Evolutionary conservation across 768 basidiomycete species (phyloP).

Genomic region (Mycena rebaudengoi): DNA sequence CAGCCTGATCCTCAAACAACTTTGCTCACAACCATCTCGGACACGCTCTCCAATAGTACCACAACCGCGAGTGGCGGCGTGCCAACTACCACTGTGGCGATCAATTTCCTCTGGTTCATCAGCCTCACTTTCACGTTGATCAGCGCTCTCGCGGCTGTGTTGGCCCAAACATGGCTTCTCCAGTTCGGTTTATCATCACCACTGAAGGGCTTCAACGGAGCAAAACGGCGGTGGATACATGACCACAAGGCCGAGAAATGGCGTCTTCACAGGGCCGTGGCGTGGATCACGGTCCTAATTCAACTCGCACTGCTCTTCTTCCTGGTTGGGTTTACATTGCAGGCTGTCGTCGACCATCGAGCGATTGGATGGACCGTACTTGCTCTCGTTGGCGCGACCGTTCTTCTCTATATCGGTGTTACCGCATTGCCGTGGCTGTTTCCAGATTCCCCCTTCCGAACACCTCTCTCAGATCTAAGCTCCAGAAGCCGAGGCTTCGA

Average conservation of each 20-base stretch:
- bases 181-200: slow-evolving; percentile 3
- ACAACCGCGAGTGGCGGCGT: neutral
- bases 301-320: slow-evolving; percentile 2
- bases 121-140: slow-evolving; percentile 9
- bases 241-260: slow-evolving; percentile 1
- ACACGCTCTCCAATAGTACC: neutral
- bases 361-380: slow-evolving; percentile 4
- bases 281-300: slow-evolving; percentile 1
- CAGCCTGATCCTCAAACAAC: neutral
- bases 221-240: slow-evolving; percentile 3
- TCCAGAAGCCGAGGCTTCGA: neutral
- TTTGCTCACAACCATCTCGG: neutral
- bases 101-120: slow-evolving; percentile 11
- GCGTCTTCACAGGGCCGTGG: neutral
- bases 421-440: neutral
- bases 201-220: neutral
- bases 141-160: slow-evolving; percentile 8
- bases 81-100: neutral
- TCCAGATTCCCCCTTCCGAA: slow-evolving; percentile 3
- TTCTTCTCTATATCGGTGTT: neutral
- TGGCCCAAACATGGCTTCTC: slow-evolving; percentile 7
- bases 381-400: neutral
- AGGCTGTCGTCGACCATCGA: neutral
- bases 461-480: neutral
- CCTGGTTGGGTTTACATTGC: neutral